These are phyloP conservation scores for Colletotrichum tropicale DNA, from an alignment of 2,329 filamentous ascomycete genomes.

Conservation along the genomic window DNA sequence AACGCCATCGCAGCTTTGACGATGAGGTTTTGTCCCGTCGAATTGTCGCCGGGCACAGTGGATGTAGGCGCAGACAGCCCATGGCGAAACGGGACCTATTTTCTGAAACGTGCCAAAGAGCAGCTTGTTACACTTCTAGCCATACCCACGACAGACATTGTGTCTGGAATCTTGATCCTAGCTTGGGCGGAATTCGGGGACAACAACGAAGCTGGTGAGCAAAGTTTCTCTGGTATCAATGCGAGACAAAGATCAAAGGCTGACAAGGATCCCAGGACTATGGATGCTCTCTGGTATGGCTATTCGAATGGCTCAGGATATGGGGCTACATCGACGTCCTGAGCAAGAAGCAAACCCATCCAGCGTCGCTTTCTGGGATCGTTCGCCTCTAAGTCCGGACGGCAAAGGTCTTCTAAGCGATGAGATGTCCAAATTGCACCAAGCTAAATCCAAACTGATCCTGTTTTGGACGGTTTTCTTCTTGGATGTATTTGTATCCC, in stretches of 20 bases:
- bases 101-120: not conserved
- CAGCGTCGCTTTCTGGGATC: not conserved
- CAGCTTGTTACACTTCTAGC: not conserved
- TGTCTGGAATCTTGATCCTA: not conserved
- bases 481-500: not conserved
- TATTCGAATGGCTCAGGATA: not conserved
- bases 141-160: not conserved
- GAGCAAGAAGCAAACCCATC: not conserved
- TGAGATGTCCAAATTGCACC: not conserved
- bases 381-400: not conserved
- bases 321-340: not conserved
- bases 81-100: not conserved
- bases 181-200: not conserved
- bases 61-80: not conserved
- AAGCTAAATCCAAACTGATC: not conserved
- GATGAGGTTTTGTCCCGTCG: not conserved
- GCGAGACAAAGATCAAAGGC: not conserved
- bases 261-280: not conserved
- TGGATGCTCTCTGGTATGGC: not conserved
- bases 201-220: not conserved
- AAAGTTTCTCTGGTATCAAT: not conserved
- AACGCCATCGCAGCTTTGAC: not conserved
- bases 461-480: not conserved
- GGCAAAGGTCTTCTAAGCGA: not conserved
- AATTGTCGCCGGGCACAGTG: not conserved